Base-by-base conservation (phyloP, 345 rosid genomes). In the Aethionema arabicum region DNA sequence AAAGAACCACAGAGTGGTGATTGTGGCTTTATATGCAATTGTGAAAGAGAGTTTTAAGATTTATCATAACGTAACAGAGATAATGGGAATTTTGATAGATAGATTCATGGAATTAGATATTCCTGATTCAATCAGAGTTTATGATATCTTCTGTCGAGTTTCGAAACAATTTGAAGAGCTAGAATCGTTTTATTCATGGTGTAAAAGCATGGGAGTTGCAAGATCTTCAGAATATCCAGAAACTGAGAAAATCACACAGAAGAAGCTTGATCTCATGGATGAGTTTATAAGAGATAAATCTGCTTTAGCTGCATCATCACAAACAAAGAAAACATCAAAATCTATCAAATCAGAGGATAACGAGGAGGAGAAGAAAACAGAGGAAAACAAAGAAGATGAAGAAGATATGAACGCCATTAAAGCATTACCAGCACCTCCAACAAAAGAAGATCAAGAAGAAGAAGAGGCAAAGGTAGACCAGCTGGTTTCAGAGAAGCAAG, bases 141-240 rank as follows among this genome's bases (percentile, higher is more conserved):
- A 79, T 0, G 90, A 90, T 7, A 78, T 81, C 63, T 93, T 93
- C 66, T 41, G 69, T 36, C 74, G 90, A 2, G 57, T 73, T 40
- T 73, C 78, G 6, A 90, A 83, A 73, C 96, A 90, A 43, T 68
- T 78, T 0, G 84, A 90, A 2, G 84, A 82, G 57, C 88, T 93
- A 7, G 91, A 85, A 13, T 41, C 32, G 2, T 80, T 87, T 75
- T 83, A 90, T 4, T 21, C 54, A 46, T 93, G 99, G 96, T 78
- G 84, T 77, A 92, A 85, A 74, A 69, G 55, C 5, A 72, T 75
- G 8, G 84, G 91, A 52, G 70, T 92, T 53, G 85, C 83, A 4
- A 85, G 88, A 27, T 65, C 85, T 36, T 85, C 87, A 0, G 93
- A 87, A 67, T 92, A 86, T 67, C 98, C 95, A 0, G 91, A 89